These are phyloP conservation scores for Ophiognomonia clavigignenti-juglandacearum DNA, from an alignment of 2,329 filamentous ascomycete genomes.

Conservation along the genomic window DNA sequence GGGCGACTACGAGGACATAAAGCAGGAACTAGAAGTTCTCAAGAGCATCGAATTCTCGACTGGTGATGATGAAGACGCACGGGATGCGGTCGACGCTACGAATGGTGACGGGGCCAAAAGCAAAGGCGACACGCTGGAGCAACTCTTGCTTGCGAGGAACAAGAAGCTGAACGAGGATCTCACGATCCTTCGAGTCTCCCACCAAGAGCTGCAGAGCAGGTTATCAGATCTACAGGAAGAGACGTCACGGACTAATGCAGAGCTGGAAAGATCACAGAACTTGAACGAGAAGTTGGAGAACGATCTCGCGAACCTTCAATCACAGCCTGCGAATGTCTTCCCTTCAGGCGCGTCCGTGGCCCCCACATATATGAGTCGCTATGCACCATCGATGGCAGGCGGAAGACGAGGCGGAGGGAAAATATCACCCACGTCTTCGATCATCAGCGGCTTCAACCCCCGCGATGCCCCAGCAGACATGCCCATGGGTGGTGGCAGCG, in stretches of 20 bases:
- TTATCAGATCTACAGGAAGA: slow-evolving; percentile 80
- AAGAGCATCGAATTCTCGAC: slow-evolving; percentile 98
- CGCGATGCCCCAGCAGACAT: slow-evolving; percentile 36
- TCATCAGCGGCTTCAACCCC: slow-evolving; percentile 94
- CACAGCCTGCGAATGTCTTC: slow-evolving; percentile 77
- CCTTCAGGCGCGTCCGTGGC: slow-evolving; percentile 89
- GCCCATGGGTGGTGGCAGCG: slow-evolving; percentile 68
- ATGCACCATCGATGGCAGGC: slow-evolving; percentile 58
- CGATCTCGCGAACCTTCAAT: slow-evolving; percentile 82
- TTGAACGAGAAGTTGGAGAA: slow-evolving; percentile 88
- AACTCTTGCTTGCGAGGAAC: slow-evolving; percentile 85
- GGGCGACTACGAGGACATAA: slow-evolving; percentile 93
- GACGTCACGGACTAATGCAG: slow-evolving; percentile 74
- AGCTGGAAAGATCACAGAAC: slow-evolving; percentile 78
- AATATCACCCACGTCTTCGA: slow-evolving; percentile 90
- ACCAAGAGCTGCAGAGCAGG: slow-evolving; percentile 81
- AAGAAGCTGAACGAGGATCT: slow-evolving; percentile 95
- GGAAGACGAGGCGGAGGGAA: slow-evolving; percentile 58
- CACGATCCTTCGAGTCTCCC: slow-evolving; percentile 86
- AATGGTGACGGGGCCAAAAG: slow-evolving; percentile 50
- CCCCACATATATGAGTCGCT: slow-evolving; percentile 80
- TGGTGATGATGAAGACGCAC: slow-evolving; percentile 69
- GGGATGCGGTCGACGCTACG: slow-evolving; percentile 25
- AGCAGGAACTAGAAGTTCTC: slow-evolving; percentile 90
- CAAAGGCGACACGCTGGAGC: slow-evolving; percentile 80